Percentiles rank a stretch among this genome's conserved stretches.
Conservation (phyloP, 331 rosid genomes). For the Pyracantha coccinea region DNA sequence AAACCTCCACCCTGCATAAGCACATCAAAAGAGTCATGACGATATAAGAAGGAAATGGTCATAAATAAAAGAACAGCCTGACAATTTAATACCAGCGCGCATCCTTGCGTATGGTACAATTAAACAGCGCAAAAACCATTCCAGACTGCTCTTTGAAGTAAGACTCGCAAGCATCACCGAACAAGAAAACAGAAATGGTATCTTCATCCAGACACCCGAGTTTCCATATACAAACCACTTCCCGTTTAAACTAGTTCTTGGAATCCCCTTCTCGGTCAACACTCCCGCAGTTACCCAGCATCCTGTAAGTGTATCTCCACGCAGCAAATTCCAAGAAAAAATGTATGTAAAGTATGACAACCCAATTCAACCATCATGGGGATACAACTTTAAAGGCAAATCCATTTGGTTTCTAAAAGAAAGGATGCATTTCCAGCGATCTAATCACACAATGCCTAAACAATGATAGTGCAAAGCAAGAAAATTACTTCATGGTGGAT, state of each 20-base stretch:
- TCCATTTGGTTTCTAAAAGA: neutral
- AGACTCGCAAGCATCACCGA: slow-evolving; percentile 74
- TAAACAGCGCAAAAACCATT: slow-evolving; percentile 62
- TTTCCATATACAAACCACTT: slow-evolving; percentile 69
- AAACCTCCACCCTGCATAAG: slow-evolving; percentile 62
- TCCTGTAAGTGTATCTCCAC: slow-evolving; percentile 68
- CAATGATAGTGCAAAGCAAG: slow-evolving; percentile 3
- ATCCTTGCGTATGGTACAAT: slow-evolving; percentile 73
- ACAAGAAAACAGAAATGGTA: slow-evolving; percentile 62
- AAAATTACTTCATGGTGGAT: slow-evolving; percentile 53
- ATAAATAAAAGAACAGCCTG: neutral
- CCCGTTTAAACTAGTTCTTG: slow-evolving; percentile 58
- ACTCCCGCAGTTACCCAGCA: slow-evolving; percentile 90
- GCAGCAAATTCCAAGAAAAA: slow-evolving; percentile 53
- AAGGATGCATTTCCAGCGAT: neutral
- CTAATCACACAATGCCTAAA: neutral
- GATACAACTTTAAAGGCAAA: neutral
- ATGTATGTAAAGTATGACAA: neutral
- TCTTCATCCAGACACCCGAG: slow-evolving; percentile 68
- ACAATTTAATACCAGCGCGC: slow-evolving; percentile 33
- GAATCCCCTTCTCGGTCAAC: slow-evolving; percentile 65
- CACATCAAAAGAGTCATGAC: neutral
- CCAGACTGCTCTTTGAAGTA: slow-evolving; percentile 52
- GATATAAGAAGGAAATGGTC: neutral
- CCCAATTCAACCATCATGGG: neutral